A percentile compares a stretch with the other conserved stretches of the same genome.
Evolutionary conservation across 179 eudicot species (phyloP).

Genomic region (Amaranthus tricolor): DNA sequence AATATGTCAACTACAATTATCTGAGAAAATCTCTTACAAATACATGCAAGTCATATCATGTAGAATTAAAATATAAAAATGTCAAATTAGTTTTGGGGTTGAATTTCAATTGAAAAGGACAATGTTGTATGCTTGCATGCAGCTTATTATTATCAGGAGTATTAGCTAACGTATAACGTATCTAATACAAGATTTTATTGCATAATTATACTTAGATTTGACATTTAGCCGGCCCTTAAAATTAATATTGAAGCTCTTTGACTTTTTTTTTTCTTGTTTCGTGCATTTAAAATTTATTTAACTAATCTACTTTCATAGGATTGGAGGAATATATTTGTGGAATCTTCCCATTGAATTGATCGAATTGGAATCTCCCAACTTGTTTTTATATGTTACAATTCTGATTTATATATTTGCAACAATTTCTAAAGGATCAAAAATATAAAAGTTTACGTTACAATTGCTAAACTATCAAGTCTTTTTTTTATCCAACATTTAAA

Average conservation of each 20-base stretch:
- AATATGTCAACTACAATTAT: conserved; percentile 17
- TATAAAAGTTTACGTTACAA: too few relatives aligned
- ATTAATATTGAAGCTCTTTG: conserved; percentile 14
- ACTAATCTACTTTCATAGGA: neutral
- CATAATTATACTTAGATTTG: conserved; percentile 19
- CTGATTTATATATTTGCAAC: too few relatives aligned
- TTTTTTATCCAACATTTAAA: too few relatives aligned
- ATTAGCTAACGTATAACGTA: conserved; percentile 21
- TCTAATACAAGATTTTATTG: conserved; percentile 26
- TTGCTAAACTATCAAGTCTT: too few relatives aligned
- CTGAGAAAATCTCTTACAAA: neutral
- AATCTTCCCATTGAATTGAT: conserved; percentile 5
- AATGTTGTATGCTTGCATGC: conserved; percentile 25
- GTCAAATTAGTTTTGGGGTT: neutral
- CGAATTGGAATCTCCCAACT: conserved; percentile 3
- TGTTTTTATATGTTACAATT: neutral
- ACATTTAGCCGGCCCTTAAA: conserved; percentile 18
- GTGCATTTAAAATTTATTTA: neutral
- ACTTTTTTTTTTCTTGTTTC: conserved; percentile 8
- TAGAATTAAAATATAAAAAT: neutral
- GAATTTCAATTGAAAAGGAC: conserved; percentile 14
- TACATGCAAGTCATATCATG: conserved; percentile 22
- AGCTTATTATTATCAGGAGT: conserved; percentile 12
- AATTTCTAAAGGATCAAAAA: too few relatives aligned
- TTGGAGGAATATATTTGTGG: conserved; percentile 2